Base-by-base conservation (phyloP, 306 rosid genomes). In the Medicago truncatula region DNA sequence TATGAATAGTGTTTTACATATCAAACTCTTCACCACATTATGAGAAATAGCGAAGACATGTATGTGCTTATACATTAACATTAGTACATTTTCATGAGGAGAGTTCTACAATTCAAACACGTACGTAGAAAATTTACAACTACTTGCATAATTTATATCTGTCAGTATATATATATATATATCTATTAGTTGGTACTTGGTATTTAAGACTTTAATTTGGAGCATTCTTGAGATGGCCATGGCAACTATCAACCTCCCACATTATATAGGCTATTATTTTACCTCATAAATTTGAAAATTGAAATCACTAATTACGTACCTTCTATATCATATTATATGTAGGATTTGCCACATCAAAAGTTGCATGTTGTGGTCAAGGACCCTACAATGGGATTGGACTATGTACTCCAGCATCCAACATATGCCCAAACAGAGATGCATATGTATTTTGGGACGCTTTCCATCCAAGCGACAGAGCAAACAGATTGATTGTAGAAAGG, bases 321-420 rank as follows among this genome's bases (percentile, higher is more conserved):
- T 2, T 56, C 0, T 18, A 20, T n/a, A n/a, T n/a, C n/a, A n/a
- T n/a, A n/a, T 4, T 0, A 53, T 79, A 41, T 67, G 84, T 67
- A 86, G 89, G 89, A 12, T 86, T 86, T 46, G 73, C 75, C 4
- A 86, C 89, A 4, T 83, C 87, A 58, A 87, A 84, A 74, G 74
- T 84, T 20, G 90, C 90, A 59, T 87, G 90, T 57, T 87, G 90
- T 66, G 90, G 90, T 31, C 90, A 81, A 76, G 90, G 90, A 38
- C 79, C 86, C 0, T 87, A 73, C 78, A 84, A 86, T 70, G 90
- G 90, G 23, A 73, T 86, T 17, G 90, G 90, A 46, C 84, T 84
- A 0, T 86, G 90, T 36, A 86, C 86, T 47, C 81, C 81, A 0
- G 16, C 9, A 1, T 86, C 90, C 0, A 86, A 86, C 75, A 21